Evolutionary conservation across 768 basidiomycete genomes (phyloP), one percentile per base, ranked within the genome.

Genomic region (Chalciporus chontae): DNA sequence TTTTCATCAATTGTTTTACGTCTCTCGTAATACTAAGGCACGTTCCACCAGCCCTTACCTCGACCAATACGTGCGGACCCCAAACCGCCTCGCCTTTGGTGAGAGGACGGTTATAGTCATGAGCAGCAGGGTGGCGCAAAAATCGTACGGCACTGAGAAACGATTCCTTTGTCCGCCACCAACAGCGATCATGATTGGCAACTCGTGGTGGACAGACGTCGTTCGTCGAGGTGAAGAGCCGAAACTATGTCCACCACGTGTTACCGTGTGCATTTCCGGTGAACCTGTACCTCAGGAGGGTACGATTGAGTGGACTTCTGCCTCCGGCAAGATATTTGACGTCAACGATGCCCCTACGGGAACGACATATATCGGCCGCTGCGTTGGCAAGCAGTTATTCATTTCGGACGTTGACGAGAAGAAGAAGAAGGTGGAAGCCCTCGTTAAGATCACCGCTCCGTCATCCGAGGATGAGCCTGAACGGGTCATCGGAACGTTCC

Each of bases 61-160:
- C 55, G 88, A 91, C 53, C 86, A 89, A 59, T 97, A 93, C 65
- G 80, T 94, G 44, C 79, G 84, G 29, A 81, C 93, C 18, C 76
- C 82, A 34, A 95, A 95, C 65, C 80, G 94, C 26, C 78, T 96
- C 40, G 88, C 87, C 1, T 87, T 87, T 59, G 95, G 95, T 44
- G 95, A 97, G 67, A 83, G 93, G 42, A 92, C 93, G 4, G 82
- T 98, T 52, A 88, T 97, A 53, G 88, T 98, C 60, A 94, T 96
- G 90, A 94, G 92, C n/a, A 92, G 89, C 65, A 93, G 89, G 63
- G 94, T 97, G 26, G 95, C 92, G 3, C 95, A 98, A 75, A 95
- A 97, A 65, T 93, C 90, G 8, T 98, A 97, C 65, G 94, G 94
- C 32, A 93, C 87, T 15, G 94, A 97, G 69, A 96, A 96, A 69